Conservation (phyloP, 2,329 filamentous ascomycete genomes). For the Botrytis paeoniae region DNA sequence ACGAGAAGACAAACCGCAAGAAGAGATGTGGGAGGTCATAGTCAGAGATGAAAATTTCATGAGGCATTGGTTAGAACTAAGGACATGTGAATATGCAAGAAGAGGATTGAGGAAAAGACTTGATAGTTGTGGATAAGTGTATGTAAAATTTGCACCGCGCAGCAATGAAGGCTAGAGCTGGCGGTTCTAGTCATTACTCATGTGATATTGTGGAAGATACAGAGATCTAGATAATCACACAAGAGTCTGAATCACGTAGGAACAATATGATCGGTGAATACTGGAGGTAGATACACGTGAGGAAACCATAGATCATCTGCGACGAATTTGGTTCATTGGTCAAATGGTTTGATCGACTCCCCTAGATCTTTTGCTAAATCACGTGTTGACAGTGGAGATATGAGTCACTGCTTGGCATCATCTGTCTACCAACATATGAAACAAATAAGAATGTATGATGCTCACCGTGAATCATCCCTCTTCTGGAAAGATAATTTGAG, state of each 20-base stretch:
- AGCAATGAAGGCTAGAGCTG: neutral
- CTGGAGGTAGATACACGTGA: neutral
- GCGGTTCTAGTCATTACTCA: fast-evolving
- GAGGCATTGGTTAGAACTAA: neutral
- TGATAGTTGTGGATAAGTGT: neutral
- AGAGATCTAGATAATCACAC: neutral
- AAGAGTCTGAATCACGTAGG: neutral
- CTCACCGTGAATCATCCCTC: no score
- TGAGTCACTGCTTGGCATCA: neutral
- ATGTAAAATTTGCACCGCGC: neutral
- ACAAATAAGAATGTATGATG: neutral
- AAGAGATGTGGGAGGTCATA: neutral
- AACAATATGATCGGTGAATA: neutral
- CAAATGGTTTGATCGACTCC: neutral
- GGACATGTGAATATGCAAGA: neutral
- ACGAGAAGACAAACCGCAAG: fast-evolving
- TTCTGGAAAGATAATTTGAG: no score
- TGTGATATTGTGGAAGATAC: fast-evolving
- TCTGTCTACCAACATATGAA: neutral
- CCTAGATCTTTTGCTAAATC: neutral
- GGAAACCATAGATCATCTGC: neutral
- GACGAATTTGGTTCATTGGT: neutral
- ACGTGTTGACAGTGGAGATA: neutral
- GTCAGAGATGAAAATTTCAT: neutral
- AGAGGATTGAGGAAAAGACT: fast-evolving